A percentile compares a stretch with the other conserved stretches of the same genome.
Conservation (phyloP, 768 basidiomycete genomes). For the Rubroboletus pulcherrimus region DNA sequence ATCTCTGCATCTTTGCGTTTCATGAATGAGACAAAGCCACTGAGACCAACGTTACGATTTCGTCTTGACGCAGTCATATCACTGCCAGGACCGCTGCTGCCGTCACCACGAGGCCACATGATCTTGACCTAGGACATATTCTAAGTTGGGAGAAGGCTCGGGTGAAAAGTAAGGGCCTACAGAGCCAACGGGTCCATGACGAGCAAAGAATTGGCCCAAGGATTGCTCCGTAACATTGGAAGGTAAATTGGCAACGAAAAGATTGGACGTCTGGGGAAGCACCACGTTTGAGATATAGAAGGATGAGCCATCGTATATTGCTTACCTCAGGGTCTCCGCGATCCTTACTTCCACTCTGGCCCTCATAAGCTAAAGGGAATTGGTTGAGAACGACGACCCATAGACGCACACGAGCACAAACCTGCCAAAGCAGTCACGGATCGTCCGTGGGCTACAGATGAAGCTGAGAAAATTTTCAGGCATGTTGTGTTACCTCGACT, state of each 20-base stretch:
- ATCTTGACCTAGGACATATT: constrained; percentile 69
- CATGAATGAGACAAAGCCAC: constrained; percentile 98
- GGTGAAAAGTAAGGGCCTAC: constrained; percentile 40
- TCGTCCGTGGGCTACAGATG: constrained; percentile 50
- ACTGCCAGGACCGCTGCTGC: constrained; percentile 59
- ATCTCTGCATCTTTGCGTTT: constrained; percentile 85
- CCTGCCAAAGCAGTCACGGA: constrained; percentile 92
- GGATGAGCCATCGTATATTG: not conserved
- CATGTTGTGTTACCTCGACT: constrained; percentile 10
- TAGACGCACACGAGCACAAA: constrained; percentile 31
- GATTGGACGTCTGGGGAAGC: constrained; percentile 73
- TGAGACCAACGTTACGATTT: constrained; percentile 71
- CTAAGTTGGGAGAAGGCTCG: not conserved
- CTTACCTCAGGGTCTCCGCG: constrained; percentile 81
- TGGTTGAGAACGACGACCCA: not conserved
- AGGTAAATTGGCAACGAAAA: constrained; percentile 95
- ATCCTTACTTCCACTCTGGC: constrained; percentile 87
- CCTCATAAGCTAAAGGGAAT: constrained; percentile 66
- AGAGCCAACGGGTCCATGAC: constrained; percentile 88
- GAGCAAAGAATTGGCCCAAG: constrained; percentile 88
- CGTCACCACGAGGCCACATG: constrained; percentile 97
- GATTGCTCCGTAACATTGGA: constrained; percentile 79
- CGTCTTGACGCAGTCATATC: constrained; percentile 73
- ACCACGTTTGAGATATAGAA: constrained; percentile 1
- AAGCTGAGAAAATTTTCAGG: not conserved